A percentile compares a stretch with the other conserved stretches of the same genome.
These are phyloP conservation scores for Diplodia intermedia DNA, from an alignment of 2,329 filamentous ascomycete species.

Conservation along the genomic window DNA sequence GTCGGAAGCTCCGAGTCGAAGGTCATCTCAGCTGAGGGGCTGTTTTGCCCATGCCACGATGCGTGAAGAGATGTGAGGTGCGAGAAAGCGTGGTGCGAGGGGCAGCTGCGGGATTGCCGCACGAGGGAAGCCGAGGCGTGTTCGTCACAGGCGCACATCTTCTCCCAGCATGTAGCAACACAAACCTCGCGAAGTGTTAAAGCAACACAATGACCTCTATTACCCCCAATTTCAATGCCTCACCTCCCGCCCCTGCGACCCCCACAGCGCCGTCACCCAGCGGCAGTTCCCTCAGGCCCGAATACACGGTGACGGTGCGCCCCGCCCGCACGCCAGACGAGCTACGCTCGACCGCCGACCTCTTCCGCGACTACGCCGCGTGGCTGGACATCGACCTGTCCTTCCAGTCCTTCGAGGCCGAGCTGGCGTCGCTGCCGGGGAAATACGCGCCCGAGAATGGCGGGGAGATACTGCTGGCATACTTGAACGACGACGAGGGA, in stretches of 20 bases:
- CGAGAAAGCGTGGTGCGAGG: neutral
- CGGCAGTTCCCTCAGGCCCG: neutral
- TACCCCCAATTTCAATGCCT: neutral
- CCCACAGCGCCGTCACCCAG: neutral
- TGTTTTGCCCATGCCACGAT: too few species aligned
- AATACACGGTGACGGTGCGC: constrained; percentile 46
- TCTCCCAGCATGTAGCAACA: neutral
- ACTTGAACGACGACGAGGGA: constrained; percentile 22
- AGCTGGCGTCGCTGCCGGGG: constrained; percentile 62
- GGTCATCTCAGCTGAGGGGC: too few species aligned
- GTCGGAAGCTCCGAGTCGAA: too few species aligned
- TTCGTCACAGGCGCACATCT: neutral
- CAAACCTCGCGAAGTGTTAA: neutral
- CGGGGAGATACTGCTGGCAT: constrained; percentile 60
- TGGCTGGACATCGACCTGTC: constrained; percentile 61
- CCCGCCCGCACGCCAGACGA: constrained; percentile 53
- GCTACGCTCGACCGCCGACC: constrained; percentile 42
- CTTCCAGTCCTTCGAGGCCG: constrained; percentile 63
- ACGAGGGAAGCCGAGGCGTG: neutral
- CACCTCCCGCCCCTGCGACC: neutral
- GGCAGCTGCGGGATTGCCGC: neutral
- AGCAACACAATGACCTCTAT: neutral
- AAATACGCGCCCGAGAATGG: constrained; percentile 56
- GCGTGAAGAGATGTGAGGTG: neutral
- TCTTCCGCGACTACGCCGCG: constrained; percentile 51